Evolutionary conservation across 345 rosid genomes (phyloP), one percentile per base, ranked within the genome.

Genomic region (Boechera divaricarpa): DNA sequence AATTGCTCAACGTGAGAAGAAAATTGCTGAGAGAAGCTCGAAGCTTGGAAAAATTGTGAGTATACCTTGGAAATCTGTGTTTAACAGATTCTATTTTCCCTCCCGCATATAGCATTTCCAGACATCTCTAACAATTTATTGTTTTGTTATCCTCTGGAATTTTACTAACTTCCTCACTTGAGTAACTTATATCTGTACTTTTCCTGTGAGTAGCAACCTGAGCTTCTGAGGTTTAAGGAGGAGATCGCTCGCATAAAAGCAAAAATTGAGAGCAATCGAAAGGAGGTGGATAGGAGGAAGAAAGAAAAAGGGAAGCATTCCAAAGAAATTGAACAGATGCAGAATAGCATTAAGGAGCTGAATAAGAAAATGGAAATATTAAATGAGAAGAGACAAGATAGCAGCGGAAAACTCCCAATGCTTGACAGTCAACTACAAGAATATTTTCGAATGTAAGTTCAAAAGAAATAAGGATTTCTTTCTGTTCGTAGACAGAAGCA

Each of bases 381-480:
- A 66, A 88, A 88, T 52, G 92, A 89, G 81, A 89, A 86, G 85
- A 89, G 97, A 71, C 86, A 87, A 54, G 98, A 92, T 73, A 85
- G 85, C 83, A 81, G 88, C 59, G 91, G 96, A 75, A 86, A 86
- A 77, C 97, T 92, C 75, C 87, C 90, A 54, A 79, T 91, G 80
- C 91, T 86, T 83, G 94, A 91, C 58, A 81, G 84, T 83, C 97
- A 89, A 81, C 85, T 95, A 48, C 83, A 82, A 60, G 90, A 90
- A 28, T 95, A 95, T 78, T 95, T 93, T 81, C 91, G 80, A 79
- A 86, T 95, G 99, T 95, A 81, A 85, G 90, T 87, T 81, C 71
- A 29, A 66, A 78, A 39, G 48, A 69, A 45, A 28, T 38, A 65
- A 38, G 5, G 36, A 32, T 56, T 33, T 72, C 16, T 52, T 33